Base-by-base conservation (phyloP, 176 grass and related monocot species). In the Tillandsia leiboldiana region DNA sequence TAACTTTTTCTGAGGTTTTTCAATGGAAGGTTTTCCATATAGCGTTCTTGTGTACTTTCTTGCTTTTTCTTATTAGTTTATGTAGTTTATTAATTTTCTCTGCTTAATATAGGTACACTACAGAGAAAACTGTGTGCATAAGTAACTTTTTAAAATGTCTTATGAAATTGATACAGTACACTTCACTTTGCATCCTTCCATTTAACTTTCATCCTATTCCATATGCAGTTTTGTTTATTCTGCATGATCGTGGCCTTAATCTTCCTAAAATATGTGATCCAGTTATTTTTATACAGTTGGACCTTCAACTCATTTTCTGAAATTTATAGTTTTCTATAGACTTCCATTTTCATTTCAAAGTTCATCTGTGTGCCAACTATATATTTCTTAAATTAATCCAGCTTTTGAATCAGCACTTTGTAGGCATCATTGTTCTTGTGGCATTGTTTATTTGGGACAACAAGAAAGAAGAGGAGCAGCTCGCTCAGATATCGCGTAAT, bases 381-480 rank as follows among this genome's bases (percentile, higher is more conserved):
- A 24, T 14, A 48, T 69, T 68, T 12, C 68, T 64, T 64, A 58
- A 71, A 81, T 73, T 97, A 71, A 90, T 87, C 72, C 76, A 86
- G 77, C 50, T 93, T 81, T 90, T 77, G 72, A 81, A 93, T 92
- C 89, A 97, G 89, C 75, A 80, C 53, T 77, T 79, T 87, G 78
- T 82, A 97, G 89, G 94, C 83, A 92, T 97, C 68, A 66, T 90
- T 81, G 87, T 92, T 75, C 75, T 92, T 15, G 84, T 97, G 77
- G 86, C 86, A 77, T 89, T 97, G 62, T 93, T 79, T 76, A 76
- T 90, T 48, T 97, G 94, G 94, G 94, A 97, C 81, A 92, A 90
- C 71, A 93, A 83, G 70, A 97, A 85, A 83, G 94, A 97, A 74
- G 89, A 97, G 74, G 83, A 92, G 70, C 94, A 97, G 71, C 83